phyloP scores from a whole-genome alignment of 345 rosid species.

The Syzygium jambos region DNA sequence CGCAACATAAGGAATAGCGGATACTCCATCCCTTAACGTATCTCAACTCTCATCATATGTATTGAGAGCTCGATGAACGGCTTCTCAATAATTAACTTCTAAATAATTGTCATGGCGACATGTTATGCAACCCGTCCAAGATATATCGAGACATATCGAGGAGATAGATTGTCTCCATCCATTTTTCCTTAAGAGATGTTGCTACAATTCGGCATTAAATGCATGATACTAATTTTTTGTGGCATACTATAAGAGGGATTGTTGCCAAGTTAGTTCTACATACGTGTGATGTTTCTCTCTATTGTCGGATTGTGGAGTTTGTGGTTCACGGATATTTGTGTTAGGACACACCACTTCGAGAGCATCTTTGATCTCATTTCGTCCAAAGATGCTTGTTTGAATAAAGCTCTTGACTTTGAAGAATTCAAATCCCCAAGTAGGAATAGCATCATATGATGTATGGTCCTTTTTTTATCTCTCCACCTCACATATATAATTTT shows the following conservation, averaged over 20 bases:
- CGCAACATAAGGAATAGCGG: background rate
- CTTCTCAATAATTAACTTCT: background rate
- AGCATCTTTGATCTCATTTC: background rate
- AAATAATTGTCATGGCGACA: background rate
- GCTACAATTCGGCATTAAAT: background rate
- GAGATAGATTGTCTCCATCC: background rate
- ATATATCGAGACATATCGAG: background rate
- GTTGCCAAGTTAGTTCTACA: background rate
- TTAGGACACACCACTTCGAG: background rate
- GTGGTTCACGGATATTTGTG: background rate
- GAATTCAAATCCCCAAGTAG: background rate
- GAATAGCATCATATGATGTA: background rate
- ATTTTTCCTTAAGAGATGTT: background rate
- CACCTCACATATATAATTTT: background rate
- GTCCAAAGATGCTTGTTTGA: background rate
- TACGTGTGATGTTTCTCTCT: background rate
- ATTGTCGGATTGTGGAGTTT: background rate
- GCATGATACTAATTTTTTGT: background rate
- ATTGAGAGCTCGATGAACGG: background rate
- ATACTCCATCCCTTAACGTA: background rate
- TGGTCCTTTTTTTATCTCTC: background rate
- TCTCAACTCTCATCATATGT: background rate
- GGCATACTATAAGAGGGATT: background rate
- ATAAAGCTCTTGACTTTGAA: background rate
- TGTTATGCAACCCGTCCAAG: background rate